A percentile compares a stretch with the other conserved stretches of the same genome.
These are phyloP conservation scores for Phytopythium oedochilum DNA, from an alignment of 352 stramenopile species.

Conservation along the genomic window DNA sequence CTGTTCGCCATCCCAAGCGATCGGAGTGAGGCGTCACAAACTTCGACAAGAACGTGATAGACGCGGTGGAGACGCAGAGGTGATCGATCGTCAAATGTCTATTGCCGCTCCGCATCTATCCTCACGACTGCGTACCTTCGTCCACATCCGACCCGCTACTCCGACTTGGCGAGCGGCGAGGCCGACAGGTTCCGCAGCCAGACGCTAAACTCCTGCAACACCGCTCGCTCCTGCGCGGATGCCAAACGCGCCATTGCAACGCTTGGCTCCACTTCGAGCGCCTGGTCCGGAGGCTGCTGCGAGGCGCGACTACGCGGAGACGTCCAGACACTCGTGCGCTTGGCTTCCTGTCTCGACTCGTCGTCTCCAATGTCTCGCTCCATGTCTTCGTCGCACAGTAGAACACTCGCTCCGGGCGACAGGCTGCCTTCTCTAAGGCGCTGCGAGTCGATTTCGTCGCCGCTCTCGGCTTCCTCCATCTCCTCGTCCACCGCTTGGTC, in stretches of 20 bases:
- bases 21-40: too few species aligned
- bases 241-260: constrained; percentile 11
- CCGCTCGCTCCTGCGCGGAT: constrained; percentile 62
- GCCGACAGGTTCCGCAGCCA: constrained; percentile 61
- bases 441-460: neutral
- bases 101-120: neutral
- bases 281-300: neutral
- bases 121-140: neutral
- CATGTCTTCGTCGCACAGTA: constrained; percentile 71
- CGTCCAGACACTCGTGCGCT: neutral
- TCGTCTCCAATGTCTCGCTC: constrained; percentile 26
- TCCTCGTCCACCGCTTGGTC: neutral
- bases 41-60: neutral
- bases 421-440: constrained; percentile 4
- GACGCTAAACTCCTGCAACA: constrained; percentile 77
- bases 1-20: neutral
- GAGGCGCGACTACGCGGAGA: neutral
- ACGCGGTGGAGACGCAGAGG: neutral
- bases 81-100: neutral
- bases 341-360: constrained; percentile 1
- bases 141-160: neutral
- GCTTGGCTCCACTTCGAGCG: constrained; percentile 3
- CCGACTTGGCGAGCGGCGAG: neutral
- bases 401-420: constrained; percentile 37
- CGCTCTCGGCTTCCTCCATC: neutral